Evolutionary conservation across 352 stramenopile genomes (phyloP).

Genomic region (Phytophthora crassamura): DNA sequence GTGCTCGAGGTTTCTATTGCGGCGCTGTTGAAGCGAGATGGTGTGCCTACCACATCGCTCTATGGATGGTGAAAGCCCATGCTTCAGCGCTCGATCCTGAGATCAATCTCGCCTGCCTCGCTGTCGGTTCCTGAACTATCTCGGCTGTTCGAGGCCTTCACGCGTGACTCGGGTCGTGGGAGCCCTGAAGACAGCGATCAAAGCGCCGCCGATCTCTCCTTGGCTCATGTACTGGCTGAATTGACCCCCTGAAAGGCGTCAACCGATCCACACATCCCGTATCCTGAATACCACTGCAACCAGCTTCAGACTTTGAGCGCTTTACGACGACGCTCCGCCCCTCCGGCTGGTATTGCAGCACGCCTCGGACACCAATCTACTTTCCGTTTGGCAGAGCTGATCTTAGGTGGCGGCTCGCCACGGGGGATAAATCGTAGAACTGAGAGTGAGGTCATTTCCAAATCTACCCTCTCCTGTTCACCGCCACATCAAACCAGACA

Average conservation of each 20-base stretch:
- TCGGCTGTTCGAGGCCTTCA: conserved; percentile 21
- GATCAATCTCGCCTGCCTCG: conserved; percentile 19
- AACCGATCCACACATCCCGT: no score
- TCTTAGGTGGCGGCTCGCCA: no score
- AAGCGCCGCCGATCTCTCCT: conserved; percentile 17
- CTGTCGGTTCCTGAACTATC: conserved; percentile 31
- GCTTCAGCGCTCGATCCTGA: conserved; percentile 23
- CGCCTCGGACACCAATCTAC: conserved; percentile 23
- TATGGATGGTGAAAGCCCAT: conserved; percentile 24
- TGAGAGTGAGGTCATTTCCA: conserved; percentile 25
- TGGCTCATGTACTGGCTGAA: neutral
- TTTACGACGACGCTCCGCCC: neutral
- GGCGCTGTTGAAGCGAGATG: conserved; percentile 22
- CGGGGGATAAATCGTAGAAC: neutral
- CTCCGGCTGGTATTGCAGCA: conserved; percentile 23
- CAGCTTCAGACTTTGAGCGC: no score
- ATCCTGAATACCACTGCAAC: no score
- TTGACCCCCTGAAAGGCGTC: no score
- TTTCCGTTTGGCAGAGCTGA: no score
- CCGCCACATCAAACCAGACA: conserved; percentile 13
- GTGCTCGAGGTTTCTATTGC: neutral
- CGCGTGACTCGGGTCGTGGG: neutral
- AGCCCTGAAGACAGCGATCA: conserved; percentile 10
- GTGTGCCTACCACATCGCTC: conserved; percentile 33
- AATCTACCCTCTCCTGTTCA: conserved; percentile 20